These are phyloP conservation scores for Phlegmacium glaucopus DNA, from an alignment of 768 basidiomycete species.

Conservation along the genomic window DNA sequence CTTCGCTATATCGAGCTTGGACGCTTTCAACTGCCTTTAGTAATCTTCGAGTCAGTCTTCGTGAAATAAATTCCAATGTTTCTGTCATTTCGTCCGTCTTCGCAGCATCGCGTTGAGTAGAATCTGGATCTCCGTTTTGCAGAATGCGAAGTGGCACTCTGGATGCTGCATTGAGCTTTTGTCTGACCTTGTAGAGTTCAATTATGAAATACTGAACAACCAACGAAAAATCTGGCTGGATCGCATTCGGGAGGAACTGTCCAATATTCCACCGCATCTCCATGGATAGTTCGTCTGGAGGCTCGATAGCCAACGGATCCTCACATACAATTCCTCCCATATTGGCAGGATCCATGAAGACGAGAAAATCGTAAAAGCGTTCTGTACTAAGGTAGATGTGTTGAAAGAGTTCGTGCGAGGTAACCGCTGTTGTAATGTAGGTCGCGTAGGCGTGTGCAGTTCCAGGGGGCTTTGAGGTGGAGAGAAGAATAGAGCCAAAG, in stretches of 20 bases:
- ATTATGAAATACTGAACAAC: conserved; percentile 81
- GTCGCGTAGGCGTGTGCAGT: conserved; percentile 95
- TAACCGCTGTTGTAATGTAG: conserved; percentile 91
- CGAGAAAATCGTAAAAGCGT: conserved; percentile 87
- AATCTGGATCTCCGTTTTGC: conserved; percentile 58
- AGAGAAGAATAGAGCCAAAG: conserved; percentile 84
- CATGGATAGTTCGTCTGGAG: conserved; percentile 64
- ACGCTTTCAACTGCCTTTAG: conserved; percentile 65
- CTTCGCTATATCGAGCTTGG: conserved; percentile 57
- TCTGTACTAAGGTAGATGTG: conserved; percentile 85
- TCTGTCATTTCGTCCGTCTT: conserved; percentile 69
- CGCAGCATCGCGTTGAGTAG: conserved; percentile 60
- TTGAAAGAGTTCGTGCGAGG: conserved; percentile 92
- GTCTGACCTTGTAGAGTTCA: conserved; percentile 75
- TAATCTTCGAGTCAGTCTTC: conserved; percentile 77
- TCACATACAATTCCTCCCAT: conserved; percentile 87
- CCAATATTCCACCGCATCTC: conserved; percentile 94
- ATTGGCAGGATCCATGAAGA: conserved; percentile 97
- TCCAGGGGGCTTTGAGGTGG: conserved; percentile 94
- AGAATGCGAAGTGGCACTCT: conserved; percentile 74
- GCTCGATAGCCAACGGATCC: conserved; percentile 66
- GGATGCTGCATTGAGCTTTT: conserved; percentile 52
- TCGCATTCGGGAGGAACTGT: conserved; percentile 78
- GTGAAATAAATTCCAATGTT: conserved; percentile 72
- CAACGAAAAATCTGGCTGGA: conserved; percentile 73